Evolutionary conservation across 1,139 yeast genomes (phyloP).

Genomic region (Hansenula sp.): DNA sequence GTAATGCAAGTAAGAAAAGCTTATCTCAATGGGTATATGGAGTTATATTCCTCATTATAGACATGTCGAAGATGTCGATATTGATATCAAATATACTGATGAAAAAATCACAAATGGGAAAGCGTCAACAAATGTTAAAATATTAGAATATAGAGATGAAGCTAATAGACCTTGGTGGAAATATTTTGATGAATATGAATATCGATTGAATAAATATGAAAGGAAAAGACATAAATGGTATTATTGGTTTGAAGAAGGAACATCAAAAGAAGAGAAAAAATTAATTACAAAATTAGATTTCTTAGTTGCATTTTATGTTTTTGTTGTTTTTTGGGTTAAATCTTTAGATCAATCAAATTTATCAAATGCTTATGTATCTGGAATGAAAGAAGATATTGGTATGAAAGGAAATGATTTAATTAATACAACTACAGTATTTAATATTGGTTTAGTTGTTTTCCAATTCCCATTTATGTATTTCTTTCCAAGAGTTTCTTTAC

Average conservation of each 20-base stretch:
- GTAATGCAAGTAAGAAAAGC: too few relatives aligned
- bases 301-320: conserved; percentile 38
- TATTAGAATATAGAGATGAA: conserved; percentile 52
- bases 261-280: conserved; percentile 41
- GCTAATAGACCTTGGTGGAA: conserved; percentile 58
- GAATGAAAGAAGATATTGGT: conserved; percentile 49
- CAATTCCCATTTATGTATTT: conserved; percentile 43
- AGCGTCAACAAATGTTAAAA: neutral
- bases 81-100: neutral
- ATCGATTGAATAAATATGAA: conserved; percentile 38
- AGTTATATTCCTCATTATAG: neutral
- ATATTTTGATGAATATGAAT: conserved; percentile 58
- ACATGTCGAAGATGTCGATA: neutral
- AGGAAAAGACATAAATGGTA: conserved; percentile 41
- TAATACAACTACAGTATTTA: conserved; percentile 51
- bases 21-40: too few relatives aligned
- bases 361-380: conserved; percentile 53
- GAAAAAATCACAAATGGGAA: neutral
- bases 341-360: neutral
- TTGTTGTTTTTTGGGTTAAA: neutral
- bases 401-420: conserved; percentile 63
- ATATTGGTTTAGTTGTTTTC: conserved; percentile 54
- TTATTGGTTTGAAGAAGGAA: conserved; percentile 57
- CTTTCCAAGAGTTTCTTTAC: conserved; percentile 29
- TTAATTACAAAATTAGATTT: conserved; percentile 50